Evolutionary conservation across 768 basidiomycete genomes (phyloP), one percentile per base, ranked within the genome.

Genomic region (Pleurotus citrinopileatus): DNA sequence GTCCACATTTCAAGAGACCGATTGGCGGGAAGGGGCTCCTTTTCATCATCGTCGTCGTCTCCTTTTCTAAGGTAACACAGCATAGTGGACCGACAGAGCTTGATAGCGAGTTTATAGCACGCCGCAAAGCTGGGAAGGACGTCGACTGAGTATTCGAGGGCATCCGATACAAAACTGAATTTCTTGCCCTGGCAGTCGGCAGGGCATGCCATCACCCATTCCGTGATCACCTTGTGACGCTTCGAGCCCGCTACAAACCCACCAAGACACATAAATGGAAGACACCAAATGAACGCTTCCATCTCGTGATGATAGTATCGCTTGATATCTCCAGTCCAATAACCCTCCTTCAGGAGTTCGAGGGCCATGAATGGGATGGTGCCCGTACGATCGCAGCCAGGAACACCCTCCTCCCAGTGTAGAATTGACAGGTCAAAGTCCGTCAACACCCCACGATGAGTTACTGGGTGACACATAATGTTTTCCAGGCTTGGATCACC

Each of bases 361-460:
- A 47, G 10, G 19, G 69, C 65, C 67, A 66, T 67, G 55, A 67
- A 68, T 4, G 63, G 65, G 1, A 63, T 51, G 4, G 68, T 69
- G 1, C 67, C 67, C 2, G 66, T 66, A 38, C 59, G 62, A 32
- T 67, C 55, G 19, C 36, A 25, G 15, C 55, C 55, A 42, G 20
- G 20, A 1, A 34, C 27, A 6, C 25, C 17, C 3, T 13, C 20
- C n/a, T 52, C 13, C 25, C 37, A 36, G 5, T 40, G n/a, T n/a
- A 52, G 17, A 12, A 36, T 36, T 10, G 55, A 52, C 22, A 55
- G 38, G 25, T 55, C 52, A 29, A 23, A 55, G 37, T 55, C 55
- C 10, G 52, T 55, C 34, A 55, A 26, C n/a, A 55, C 38, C 15
- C 55, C 51, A 12, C 37, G 52, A 28, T 26, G 37, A n/a, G 52